A percentile compares a stretch with the other conserved stretches of the same genome.
Conservation (phyloP, 805 yeast species). For the Kazachstania bromeliacearum region DNA sequence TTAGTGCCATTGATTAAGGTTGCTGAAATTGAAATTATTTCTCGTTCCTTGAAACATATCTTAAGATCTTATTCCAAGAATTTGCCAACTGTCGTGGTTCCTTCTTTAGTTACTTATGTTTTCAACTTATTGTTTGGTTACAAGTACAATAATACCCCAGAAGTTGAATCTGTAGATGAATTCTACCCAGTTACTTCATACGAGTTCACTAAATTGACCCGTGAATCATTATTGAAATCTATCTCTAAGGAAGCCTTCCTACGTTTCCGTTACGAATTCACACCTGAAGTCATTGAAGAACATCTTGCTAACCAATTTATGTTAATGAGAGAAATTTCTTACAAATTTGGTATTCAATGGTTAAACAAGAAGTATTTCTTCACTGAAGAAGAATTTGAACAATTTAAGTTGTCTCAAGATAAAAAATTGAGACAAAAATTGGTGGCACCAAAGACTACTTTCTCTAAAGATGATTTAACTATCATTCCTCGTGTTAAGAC, state of each 20-base stretch:
- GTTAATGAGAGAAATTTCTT: conserved; percentile 61
- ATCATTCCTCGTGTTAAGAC: conserved; percentile 72
- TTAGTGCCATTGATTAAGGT: conserved; percentile 40
- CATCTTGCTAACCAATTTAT: conserved; percentile 32
- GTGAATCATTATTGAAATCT: conserved; percentile 35
- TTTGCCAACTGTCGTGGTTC: conserved; percentile 46
- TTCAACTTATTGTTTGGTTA: conserved; percentile 62
- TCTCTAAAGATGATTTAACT: conserved; percentile 53
- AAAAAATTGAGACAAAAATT: conserved; percentile 31
- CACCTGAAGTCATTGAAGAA: conserved; percentile 38
- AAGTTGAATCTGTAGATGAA: conserved; percentile 35
- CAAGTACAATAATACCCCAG: conserved; percentile 34
- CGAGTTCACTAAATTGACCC: conserved; percentile 38
- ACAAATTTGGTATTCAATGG: conserved; percentile 85
- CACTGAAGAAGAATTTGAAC: conserved; percentile 33
- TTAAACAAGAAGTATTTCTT: conserved; percentile 33
- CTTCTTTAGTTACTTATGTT: conserved; percentile 57
- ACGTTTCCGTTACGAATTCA: conserved; percentile 57
- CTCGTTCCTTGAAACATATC: conserved; percentile 71
- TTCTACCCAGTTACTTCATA: conserved; percentile 36
- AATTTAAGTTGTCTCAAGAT: conserved; percentile 24
- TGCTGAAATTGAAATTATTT: conserved; percentile 54
- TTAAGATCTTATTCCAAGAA: conserved; percentile 40
- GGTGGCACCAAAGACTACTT: conserved; percentile 33
- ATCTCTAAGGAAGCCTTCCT: conserved; percentile 44